These are phyloP conservation scores for Pichia sp. DNA, from an alignment of 1,139 yeast species.

Conservation along the genomic window DNA sequence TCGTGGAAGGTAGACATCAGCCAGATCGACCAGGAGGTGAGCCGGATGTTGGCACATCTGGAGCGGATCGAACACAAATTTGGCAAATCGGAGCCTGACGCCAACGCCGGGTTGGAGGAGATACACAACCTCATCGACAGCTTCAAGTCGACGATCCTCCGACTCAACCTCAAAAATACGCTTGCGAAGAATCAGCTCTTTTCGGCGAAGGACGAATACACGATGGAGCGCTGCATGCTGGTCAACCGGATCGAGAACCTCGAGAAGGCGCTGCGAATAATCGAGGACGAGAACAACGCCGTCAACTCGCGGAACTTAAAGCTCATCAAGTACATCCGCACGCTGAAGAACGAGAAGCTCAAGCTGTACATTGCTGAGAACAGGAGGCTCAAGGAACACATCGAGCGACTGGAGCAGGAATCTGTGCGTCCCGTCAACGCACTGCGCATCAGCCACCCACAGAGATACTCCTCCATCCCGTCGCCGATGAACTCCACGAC, in stretches of 20 bases:
- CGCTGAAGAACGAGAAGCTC: conserved; percentile 30
- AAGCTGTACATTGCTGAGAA: conserved; percentile 29
- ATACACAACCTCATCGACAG: conserved; percentile 11
- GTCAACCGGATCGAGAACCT: conserved; percentile 26
- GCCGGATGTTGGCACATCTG: not conserved
- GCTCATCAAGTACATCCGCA: conserved; percentile 30
- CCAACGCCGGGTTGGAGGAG: conserved; percentile 1
- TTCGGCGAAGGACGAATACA: conserved; percentile 26
- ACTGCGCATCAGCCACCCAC: conserved; percentile 3
- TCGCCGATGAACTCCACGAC: conserved; percentile 6
- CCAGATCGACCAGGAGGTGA: conserved; percentile 3
- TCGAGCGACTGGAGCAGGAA: conserved; percentile 10
- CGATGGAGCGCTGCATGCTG: conserved; percentile 29
- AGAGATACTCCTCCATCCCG: conserved; percentile 1
- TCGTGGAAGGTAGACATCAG: conserved; percentile 5
- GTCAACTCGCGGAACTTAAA: conserved; percentile 30
- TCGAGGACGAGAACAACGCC: conserved; percentile 29
- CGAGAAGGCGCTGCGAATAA: conserved; percentile 26
- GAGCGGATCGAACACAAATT: not conserved
- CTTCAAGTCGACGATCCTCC: conserved; percentile 26
- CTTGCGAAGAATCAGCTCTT: conserved; percentile 28
- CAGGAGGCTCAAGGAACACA: conserved; percentile 22
- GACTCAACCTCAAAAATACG: conserved; percentile 31
- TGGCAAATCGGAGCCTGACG: not conserved
- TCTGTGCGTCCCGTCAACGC: not conserved